phyloP scores from a whole-genome alignment of 805 yeast species.

The Yarrowia deformans region DNA sequence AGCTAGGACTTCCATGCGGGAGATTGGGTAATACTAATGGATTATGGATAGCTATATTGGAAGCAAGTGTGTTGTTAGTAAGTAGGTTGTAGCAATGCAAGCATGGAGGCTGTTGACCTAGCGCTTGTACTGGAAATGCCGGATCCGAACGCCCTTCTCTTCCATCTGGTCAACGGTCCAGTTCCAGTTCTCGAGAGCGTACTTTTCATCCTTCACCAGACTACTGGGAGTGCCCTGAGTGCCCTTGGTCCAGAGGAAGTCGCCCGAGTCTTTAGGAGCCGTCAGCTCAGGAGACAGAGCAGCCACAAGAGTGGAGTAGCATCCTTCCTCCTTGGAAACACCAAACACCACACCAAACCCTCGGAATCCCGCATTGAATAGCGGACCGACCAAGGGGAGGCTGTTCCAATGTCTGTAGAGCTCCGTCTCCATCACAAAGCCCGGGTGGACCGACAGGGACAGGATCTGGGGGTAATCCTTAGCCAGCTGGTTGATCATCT shows the following conservation, averaged over 20 bases:
- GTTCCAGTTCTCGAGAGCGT: conserved; percentile 75
- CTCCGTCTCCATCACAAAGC: conserved; percentile 83
- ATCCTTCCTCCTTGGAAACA: conserved; percentile 73
- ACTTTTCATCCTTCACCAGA: conserved; percentile 64
- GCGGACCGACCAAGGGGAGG: conserved; percentile 75
- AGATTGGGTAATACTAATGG: neutral
- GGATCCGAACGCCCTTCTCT: neutral
- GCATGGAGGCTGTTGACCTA: no score
- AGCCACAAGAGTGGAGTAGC: conserved; percentile 67
- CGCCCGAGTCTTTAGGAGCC: conserved; percentile 67
- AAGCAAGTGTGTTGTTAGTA: no score
- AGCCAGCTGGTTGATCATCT: conserved; percentile 69
- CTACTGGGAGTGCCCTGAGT: conserved; percentile 61
- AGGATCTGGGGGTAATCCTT: conserved; percentile 69
- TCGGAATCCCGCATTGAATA: conserved; percentile 76
- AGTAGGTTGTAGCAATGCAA: no score
- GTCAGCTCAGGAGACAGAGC: conserved; percentile 59
- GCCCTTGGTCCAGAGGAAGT: conserved; percentile 70
- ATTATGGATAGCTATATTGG: neutral
- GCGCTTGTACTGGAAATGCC: neutral
- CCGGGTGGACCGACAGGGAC: conserved; percentile 78
- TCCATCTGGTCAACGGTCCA: conserved; percentile 72
- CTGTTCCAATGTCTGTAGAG: conserved; percentile 78
- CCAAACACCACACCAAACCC: conserved; percentile 74
- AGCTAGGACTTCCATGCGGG: no score